Base-by-base conservation (phyloP, 2,329 filamentous ascomycete species). In the Hymenoscyphus fraxineus region DNA sequence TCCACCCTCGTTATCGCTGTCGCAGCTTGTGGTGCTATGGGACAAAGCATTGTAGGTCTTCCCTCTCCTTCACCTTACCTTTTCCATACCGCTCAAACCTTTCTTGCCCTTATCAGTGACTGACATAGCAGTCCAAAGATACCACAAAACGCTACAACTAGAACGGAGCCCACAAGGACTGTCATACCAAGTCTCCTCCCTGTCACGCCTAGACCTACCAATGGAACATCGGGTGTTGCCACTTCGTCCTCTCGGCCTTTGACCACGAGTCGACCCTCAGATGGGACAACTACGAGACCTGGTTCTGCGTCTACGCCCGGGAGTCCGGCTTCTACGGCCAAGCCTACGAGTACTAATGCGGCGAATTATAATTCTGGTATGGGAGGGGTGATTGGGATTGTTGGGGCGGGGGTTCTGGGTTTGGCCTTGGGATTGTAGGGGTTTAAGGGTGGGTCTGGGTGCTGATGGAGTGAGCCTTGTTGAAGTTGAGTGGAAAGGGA, bases 41-140 rank as follows among this genome's bases (percentile, higher is more conserved):
- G 62, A 6, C 66, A 69, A 58, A 67, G 55, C 61, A 60, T 57
- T 7, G 65, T 62, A 63, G 57, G 63, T 57, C 39, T 27, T 35
- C 38, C 39, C 19, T 32, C 44, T 22, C 12, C 16, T 44, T 44
- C 35, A 4, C 41, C 15, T 16, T 22, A 27, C 9, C 19, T 13
- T 9, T 19, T 47, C 44, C n/a, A 22, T 10, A 35, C 35, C 35
- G 6, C 35, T 10, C 6, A 35, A 6, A 35, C 4, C 35, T 35
- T 35, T 19, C 10, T 7, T 27, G 27, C n/a, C 44, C 22, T n/a
- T 12, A 4, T 51, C 2, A n/a, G 1, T 51, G 22, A 54, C 47
- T 54, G 22, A 54, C 19, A 27, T 19, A 35, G 9, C 35, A 7
- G n/a, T 9, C 7, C n/a, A 27, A 6, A 54, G 47, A 54, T 19